Conservation (phyloP, 2,329 filamentous ascomycete genomes). For the Cladosporium sp. region DNA sequence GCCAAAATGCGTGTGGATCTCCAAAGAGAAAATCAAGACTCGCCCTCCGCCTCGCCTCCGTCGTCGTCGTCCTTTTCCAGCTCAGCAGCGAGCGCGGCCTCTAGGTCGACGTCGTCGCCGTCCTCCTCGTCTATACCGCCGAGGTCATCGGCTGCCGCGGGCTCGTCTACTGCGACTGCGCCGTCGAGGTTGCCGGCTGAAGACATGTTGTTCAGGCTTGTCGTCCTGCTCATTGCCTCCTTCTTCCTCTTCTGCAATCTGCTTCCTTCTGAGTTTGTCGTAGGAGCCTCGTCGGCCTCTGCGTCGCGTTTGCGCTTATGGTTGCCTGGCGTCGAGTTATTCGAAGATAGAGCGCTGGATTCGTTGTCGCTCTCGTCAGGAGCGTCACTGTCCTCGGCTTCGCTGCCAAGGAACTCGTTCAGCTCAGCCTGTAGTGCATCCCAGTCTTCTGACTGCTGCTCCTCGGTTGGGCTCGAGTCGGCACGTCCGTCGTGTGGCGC, state of each 20-base stretch:
- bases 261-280: constrained; percentile 36
- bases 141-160: constrained; percentile 35
- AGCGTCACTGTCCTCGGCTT: constrained; percentile 46
- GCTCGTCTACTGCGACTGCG: constrained; percentile 37
- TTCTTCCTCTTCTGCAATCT: constrained; percentile 43
- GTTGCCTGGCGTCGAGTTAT: constrained; percentile 18
- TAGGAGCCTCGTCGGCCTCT: constrained; percentile 28
- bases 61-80: constrained; percentile 35
- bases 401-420: constrained; percentile 62
- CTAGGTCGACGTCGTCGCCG: constrained; percentile 44
- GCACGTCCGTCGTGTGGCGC: constrained; percentile 38
- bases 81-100: constrained; percentile 47
- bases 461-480: constrained; percentile 25
- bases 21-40: not conserved
- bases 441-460: constrained; percentile 33
- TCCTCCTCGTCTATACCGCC: constrained; percentile 16
- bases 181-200: constrained; percentile 22
- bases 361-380: constrained; percentile 28
- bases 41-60: constrained; percentile 14
- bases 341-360: not conserved
- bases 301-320: constrained; percentile 27
- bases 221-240: constrained; percentile 41
- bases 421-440: constrained; percentile 61
- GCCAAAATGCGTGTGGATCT: not conserved
- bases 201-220: constrained; percentile 40